phyloP scores from a whole-genome alignment of 2,329 filamentous ascomycete species.

The Alternaria postmessia region DNA sequence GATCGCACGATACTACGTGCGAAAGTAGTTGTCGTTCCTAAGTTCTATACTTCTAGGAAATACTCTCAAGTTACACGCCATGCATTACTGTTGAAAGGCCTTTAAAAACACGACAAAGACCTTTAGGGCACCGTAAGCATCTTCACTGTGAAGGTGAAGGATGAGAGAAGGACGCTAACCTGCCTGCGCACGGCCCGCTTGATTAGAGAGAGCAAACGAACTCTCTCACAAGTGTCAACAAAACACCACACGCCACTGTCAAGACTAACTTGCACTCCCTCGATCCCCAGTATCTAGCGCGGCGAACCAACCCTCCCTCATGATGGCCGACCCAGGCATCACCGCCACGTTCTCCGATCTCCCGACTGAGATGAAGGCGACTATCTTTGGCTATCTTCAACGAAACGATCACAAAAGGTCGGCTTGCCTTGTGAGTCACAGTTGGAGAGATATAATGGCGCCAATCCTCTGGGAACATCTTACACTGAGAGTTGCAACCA shows the following conservation, averaged over 20 bases:
- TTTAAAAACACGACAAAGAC: accelerated
- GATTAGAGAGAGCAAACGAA: neutral
- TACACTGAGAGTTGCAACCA: neutral
- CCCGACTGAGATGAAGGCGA: neutral
- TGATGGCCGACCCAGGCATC: neutral
- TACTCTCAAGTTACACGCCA: no score
- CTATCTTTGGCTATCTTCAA: neutral
- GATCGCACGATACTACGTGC: accelerated
- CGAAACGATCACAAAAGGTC: neutral
- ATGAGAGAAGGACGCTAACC: no score
- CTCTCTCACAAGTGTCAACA: neutral
- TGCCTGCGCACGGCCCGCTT: neutral
- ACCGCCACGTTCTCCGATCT: neutral
- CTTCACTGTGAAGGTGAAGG: no score
- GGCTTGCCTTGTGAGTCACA: neutral
- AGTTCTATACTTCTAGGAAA: no score
- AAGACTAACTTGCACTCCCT: neutral
- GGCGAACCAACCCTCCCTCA: no score
- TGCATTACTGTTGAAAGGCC: no score
- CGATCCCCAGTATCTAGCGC: neutral
- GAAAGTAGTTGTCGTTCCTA: no score
- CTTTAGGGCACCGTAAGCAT: no score
- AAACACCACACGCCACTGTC: neutral
- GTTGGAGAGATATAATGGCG: neutral
- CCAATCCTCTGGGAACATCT: neutral